Conservation (phyloP, 371 early-diverging fungal genomes). For the Mortierella sp. region DNA sequence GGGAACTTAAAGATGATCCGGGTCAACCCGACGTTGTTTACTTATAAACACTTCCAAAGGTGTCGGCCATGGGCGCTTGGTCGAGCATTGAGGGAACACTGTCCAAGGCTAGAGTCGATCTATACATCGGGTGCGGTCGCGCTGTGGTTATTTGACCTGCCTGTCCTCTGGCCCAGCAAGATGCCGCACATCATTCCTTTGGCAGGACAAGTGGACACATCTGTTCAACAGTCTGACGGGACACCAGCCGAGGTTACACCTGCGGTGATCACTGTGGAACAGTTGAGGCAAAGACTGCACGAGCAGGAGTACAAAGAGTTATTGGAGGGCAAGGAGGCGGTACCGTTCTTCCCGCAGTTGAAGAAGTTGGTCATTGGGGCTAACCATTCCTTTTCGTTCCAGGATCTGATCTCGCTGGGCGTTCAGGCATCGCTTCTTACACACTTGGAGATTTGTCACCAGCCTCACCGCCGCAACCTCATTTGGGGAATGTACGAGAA, state of each 20-base stretch:
- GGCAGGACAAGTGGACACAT: too few species aligned
- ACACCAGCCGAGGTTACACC: too few species aligned
- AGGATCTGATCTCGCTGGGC: constrained; percentile 19
- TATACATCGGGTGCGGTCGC: not conserved
- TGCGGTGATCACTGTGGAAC: not conserved
- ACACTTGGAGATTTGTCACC: not conserved
- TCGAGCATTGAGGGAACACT: not conserved
- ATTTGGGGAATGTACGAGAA: not conserved
- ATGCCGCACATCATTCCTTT: not conserved
- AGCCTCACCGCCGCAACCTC: not conserved
- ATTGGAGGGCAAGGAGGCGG: not conserved
- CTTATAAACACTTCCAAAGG: not conserved
- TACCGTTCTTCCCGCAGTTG: constrained; percentile 17
- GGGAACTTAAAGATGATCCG: constrained; percentile 8
- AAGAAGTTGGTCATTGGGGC: not conserved
- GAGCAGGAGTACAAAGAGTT: not conserved
- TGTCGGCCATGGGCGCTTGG: not conserved
- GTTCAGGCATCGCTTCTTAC: constrained; percentile 15
- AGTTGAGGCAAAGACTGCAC: not conserved
- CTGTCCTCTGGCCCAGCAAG: not conserved
- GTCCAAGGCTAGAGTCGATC: not conserved
- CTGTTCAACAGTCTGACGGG: not conserved
- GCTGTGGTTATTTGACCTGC: not conserved
- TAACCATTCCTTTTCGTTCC: not conserved
- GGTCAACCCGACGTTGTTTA: not conserved